A percentile compares a stretch with the other conserved stretches of the same genome.
Conservation (phyloP, 495 filamentous ascomycete species). For the Podospora fimiseda region DNA sequence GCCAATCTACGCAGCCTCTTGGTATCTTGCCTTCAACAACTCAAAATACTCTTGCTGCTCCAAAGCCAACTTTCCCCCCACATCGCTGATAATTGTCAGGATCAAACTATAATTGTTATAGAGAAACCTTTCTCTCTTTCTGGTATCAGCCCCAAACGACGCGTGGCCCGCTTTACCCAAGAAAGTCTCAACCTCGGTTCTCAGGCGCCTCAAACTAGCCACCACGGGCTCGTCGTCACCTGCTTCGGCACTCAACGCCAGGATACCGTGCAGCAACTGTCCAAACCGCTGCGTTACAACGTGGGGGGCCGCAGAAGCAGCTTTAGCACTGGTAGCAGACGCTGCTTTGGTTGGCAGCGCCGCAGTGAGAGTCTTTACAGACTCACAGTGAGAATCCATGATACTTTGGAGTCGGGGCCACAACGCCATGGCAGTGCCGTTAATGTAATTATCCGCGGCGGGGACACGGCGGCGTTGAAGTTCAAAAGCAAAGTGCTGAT, state of each 20-base stretch:
- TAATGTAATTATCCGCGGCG: slow-evolving; percentile 83
- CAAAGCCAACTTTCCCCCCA: slow-evolving; percentile 67
- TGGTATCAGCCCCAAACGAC: slow-evolving; percentile 57
- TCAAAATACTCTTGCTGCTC: slow-evolving; percentile 70
- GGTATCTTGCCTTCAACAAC: slow-evolving; percentile 45
- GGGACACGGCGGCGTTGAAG: slow-evolving; percentile 87
- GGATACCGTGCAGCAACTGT: slow-evolving; percentile 76
- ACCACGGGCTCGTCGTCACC: slow-evolving; percentile 91
- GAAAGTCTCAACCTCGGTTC: slow-evolving; percentile 72
- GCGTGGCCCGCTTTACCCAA: slow-evolving; percentile 58
- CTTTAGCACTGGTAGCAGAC: slow-evolving; percentile 51
- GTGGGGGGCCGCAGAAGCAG: slow-evolving; percentile 79
- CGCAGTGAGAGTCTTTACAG: slow-evolving; percentile 56
- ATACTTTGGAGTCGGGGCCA: slow-evolving; percentile 93
- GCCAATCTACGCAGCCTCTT: slow-evolving; percentile 32
- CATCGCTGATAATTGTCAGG: slow-evolving; percentile 83
- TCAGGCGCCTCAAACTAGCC: slow-evolving; percentile 66
- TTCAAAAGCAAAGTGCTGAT: slow-evolving; percentile 88
- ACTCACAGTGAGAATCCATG: slow-evolving; percentile 90
- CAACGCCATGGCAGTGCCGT: slow-evolving; percentile 88
- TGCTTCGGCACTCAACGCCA: slow-evolving; percentile 74
- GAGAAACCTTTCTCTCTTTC: slow-evolving; percentile 80
- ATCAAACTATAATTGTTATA: slow-evolving; percentile 93
- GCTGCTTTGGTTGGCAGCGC: slow-evolving; percentile 40
- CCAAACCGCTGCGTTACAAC: slow-evolving; percentile 88